Conservation (phyloP, 2,329 filamentous ascomycete species). For the Xylariaceae sp. region DNA sequence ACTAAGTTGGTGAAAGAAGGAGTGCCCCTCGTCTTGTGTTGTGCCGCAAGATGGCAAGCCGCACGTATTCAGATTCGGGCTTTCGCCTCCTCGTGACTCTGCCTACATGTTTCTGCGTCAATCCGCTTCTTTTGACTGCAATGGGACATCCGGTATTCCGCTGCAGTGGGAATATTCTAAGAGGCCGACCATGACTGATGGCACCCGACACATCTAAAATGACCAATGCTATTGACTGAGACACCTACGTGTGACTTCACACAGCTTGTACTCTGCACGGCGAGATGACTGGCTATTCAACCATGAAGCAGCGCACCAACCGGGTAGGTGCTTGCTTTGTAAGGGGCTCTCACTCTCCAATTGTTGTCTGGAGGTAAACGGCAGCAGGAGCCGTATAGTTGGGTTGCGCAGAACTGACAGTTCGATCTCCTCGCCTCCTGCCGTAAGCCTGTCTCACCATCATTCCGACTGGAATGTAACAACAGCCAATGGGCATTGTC, state of each 20-base stretch:
- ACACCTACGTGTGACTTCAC: background rate
- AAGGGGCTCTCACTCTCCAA: background rate
- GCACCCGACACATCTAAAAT: background rate
- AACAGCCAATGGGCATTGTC: background rate
- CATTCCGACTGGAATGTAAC: conserved; percentile 5
- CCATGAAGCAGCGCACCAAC: background rate
- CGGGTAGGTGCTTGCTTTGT: background rate
- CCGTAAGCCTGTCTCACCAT: background rate
- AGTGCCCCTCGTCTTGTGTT: background rate
- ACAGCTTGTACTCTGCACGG: background rate
- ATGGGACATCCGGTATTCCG: background rate
- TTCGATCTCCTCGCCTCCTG: background rate
- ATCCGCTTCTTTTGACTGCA: background rate
- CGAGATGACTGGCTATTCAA: background rate
- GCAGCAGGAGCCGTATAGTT: background rate
- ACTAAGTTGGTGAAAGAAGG: background rate
- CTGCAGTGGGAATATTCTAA: background rate
- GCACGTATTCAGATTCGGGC: background rate
- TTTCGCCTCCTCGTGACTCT: background rate
- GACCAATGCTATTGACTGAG: background rate
- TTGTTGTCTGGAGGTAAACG: background rate
- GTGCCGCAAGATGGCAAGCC: background rate
- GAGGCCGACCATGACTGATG: background rate
- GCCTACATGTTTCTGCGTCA: background rate
- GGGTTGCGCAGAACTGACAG: background rate